Conservation (phyloP, 2,329 filamentous ascomycete genomes). For the Cylindrodendrum hubeiense region DNA sequence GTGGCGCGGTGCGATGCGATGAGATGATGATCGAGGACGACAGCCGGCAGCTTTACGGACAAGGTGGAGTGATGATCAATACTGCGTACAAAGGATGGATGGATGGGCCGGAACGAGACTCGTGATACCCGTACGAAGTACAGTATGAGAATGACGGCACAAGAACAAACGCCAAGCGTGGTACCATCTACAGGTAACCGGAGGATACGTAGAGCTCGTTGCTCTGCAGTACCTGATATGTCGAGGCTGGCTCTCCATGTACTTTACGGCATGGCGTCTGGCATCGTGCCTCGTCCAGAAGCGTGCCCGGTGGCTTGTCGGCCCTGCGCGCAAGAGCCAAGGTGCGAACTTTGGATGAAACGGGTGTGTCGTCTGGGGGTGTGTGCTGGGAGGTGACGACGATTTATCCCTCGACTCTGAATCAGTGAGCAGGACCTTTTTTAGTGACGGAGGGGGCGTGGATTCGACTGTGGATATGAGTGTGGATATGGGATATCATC, state of each 20-base stretch:
- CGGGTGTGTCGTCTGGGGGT: constrained; percentile 20
- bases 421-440: constrained; percentile 21
- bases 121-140: neutral
- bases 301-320: constrained; percentile 17
- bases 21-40: constrained; percentile 9
- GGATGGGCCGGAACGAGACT: neutral
- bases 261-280: neutral
- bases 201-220: neutral
- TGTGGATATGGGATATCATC: constrained; percentile 19
- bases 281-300: too few species aligned
- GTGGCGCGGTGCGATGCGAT: neutral
- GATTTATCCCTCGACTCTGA: constrained; percentile 25
- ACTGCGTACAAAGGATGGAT: neutral
- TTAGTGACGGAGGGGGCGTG: constrained; percentile 27
- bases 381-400: constrained; percentile 24
- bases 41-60: constrained; percentile 6
- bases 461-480: constrained; percentile 19
- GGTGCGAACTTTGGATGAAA: constrained; percentile 25
- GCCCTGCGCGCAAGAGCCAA: constrained; percentile 8
- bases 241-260: neutral
- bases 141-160: neutral
- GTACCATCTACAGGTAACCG: neutral
- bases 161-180: neutral
- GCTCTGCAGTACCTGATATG: neutral
- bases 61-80: constrained; percentile 16